Base-by-base conservation (phyloP, 371 early-diverging fungal species). In the Mortierella sp. region DNA sequence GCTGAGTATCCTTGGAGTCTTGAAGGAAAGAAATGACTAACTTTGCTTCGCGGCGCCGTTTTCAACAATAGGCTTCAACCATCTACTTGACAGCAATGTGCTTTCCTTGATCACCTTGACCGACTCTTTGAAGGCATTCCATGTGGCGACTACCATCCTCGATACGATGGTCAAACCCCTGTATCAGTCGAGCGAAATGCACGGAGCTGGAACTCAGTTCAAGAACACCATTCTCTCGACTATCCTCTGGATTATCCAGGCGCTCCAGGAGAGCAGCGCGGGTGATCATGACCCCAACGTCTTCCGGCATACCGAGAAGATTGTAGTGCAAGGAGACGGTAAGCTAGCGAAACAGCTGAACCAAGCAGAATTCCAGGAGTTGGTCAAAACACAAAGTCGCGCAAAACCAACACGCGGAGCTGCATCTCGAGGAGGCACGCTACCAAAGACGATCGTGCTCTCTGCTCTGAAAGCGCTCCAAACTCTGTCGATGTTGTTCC, bases 161-260 rank as follows among this genome's bases (percentile, higher is more conserved):
- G 87, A 86, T 48, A 71, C 83, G 3, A 75, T 82, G 80, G 65
- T 82, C 56, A 82, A 80, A 32, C 87, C 87, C 6, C 44, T 86
- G 24, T 41, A 11, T 6, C 81, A 78, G 41, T 71, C 41, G n/a
- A 49, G 72, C 0, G 83, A 82, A 68, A 80, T 79, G 76, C 63
- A 82, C 46, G 82, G 77, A 65, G 12, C 78, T 12, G 84, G 84
- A 29, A 14, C 79, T 0, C 43, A 41, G 3, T 77, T 82, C 46
- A 82, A 79, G 48, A 73, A 77, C 43, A 78, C 70, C 38, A 77
- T 86, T 27, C 71, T 86, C 4, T 79, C 87, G 3, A 71, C 72
- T 0, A n/a, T 82, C 4, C 87, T 86, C 29, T 86, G 87, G 87
- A 82, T 82, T 14, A 72, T 86, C 24, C 83, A 86, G 44, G 78